Conservation (phyloP, 306 rosid species). For the Sicyos edulis region DNA sequence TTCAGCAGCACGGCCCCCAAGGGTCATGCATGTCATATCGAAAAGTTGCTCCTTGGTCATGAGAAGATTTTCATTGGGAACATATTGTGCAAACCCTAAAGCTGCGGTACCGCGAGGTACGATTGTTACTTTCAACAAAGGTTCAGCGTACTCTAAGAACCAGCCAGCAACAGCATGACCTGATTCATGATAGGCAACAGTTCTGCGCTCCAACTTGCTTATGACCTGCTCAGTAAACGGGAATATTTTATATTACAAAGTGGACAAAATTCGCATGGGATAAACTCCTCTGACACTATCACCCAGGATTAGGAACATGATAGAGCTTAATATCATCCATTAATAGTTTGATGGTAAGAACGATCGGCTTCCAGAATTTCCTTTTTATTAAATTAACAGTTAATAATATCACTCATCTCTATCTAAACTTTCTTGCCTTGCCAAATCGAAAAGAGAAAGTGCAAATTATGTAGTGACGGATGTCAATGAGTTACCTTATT, state of each 20-base stretch:
- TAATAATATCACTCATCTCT: neutral
- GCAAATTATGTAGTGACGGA: neutral
- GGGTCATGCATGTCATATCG: conserved; percentile 92
- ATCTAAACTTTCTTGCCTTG: neutral
- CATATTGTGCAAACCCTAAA: conserved; percentile 93
- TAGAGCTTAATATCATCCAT: neutral
- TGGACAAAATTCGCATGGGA: neutral
- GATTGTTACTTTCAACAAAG: conserved; percentile 81
- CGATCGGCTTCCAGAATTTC: neutral
- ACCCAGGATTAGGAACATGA: neutral
- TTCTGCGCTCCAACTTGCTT: conserved; percentile 83
- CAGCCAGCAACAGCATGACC: conserved; percentile 96
- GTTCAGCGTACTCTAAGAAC: conserved; percentile 89
- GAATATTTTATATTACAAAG: neutral
- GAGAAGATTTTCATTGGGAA: conserved; percentile 87
- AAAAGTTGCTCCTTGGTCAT: conserved; percentile 95
- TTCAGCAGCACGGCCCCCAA: conserved; percentile 96
- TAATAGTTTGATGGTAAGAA: neutral
- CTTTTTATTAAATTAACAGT: no score
- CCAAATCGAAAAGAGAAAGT: neutral
- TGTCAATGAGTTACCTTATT: conserved; percentile 49
- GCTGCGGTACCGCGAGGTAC: conserved; percentile 98
- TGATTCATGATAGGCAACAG: conserved; percentile 94
- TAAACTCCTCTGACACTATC: neutral
- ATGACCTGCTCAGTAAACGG: conserved; percentile 54